Evolutionary conservation across 2,329 filamentous ascomycete species (phyloP), one percentile per base, ranked within the genome.

Genomic region (Beauveria bassiana): DNA sequence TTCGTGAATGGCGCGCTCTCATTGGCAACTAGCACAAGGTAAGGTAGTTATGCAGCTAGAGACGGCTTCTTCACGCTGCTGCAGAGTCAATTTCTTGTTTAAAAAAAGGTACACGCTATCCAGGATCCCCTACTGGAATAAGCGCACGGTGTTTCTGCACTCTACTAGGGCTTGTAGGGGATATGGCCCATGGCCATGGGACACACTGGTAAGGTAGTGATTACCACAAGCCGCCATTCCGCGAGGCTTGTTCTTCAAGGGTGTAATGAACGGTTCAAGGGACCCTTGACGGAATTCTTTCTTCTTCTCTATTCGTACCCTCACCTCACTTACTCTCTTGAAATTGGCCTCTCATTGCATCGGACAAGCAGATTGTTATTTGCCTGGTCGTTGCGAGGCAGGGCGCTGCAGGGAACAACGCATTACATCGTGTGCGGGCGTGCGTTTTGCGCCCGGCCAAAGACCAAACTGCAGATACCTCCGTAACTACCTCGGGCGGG

Each of bases 131-230:
- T 38, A 16, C 26, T 34, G 5, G 26, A 10, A 47, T 40, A 26
- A 26, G 54, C 55, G 55, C 55, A 49, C 43, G 55, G 55, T 49
- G 43, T 34, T 58, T 55, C 53, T 55, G 40, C 53, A 55, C 24
- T 31, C 40, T 55, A 14, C 53, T 18, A 7, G 42, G 53, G 53
- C 22, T 22, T 22, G 22, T 22, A 22, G 22, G 22, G 22, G 22
- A 22, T 22, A 22, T 22, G 22, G 22, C 22, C 22, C 22, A 22
- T 22, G 22, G 6, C 22, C 1, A 16, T 5, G 10, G 24, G 10
- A 22, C 12, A 38, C 5, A 26, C 24, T 26, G 24, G 24, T 34
- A 10, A 12, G 24, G 24, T 34, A 10, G 31, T 34, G 31, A 4
- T 34, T 34, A 34, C 31, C 12, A 28, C n/a, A 42, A 20, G 20